A percentile compares a stretch with the other conserved stretches of the same genome.
Conservation (phyloP, 192 early-diverging fungal species). For the Diversispora eburnea region DNA sequence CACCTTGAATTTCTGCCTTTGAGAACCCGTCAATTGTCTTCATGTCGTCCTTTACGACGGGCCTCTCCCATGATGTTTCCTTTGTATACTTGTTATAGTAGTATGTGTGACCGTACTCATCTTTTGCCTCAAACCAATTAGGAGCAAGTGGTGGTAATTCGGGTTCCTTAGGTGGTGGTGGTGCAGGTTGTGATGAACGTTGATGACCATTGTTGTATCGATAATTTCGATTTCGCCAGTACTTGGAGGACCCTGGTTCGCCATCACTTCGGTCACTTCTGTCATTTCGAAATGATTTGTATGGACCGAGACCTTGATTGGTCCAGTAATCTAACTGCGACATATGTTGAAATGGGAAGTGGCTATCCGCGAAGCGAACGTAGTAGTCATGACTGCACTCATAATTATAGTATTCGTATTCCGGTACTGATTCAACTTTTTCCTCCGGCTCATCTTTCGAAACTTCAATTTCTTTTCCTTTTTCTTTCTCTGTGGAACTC, state of each 20-base stretch:
- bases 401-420: background rate
- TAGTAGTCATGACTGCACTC: background rate
- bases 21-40: background rate
- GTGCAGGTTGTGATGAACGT: background rate
- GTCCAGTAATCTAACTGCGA: background rate
- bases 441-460: background rate
- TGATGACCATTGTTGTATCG: background rate
- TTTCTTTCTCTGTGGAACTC: too few species aligned
- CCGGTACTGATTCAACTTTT: background rate
- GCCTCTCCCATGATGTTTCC: slow-evolving; percentile 5
- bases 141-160: slow-evolving; percentile 13
- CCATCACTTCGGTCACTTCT: background rate
- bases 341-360: background rate
- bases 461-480: too few species aligned
- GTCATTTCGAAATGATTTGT: background rate
- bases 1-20: background rate
- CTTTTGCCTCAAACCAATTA: slow-evolving; percentile 10
- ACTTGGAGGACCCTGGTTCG: background rate
- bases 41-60: slow-evolving; percentile 4
- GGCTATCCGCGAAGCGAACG: background rate
- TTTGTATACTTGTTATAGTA: slow-evolving; percentile 12
- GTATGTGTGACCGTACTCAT: slow-evolving; percentile 4
- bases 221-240: background rate
- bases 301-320: background rate
- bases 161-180: background rate